Base-by-base conservation (phyloP, 495 filamentous ascomycete genomes). In the Xylaria castorea region DNA sequence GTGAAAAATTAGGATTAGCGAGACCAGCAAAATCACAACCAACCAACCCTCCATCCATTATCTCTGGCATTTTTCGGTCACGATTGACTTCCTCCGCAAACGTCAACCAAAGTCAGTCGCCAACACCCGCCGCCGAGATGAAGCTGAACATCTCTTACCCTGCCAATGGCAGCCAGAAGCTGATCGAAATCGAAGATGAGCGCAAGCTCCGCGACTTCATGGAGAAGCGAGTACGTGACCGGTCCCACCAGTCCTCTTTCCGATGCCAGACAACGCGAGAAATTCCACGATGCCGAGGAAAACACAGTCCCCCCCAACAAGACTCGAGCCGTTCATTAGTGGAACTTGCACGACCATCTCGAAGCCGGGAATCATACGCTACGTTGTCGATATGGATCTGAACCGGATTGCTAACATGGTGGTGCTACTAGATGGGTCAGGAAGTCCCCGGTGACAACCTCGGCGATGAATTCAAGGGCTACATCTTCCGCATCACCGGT, bases 131-230 rank as follows among this genome's bases (percentile, higher is more conserved):
- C 85, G 81, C 66, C 76, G 74, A 78, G 88, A 93, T 93, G 92
- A 93, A 97, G 92, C 89, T 97, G 89, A 97, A 97, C 91, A 95
- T 97, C 87, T 97, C 93, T 85, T 94, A 93, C 89, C 96, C 97
- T 80, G 92, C 94, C 88, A 98, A 98, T 88, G 96, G 96, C 90
- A 93, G 93, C 78, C 96, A 99, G 86, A 99, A 99, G 88, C 90
- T 99, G 77, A 91, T 99, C 87, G 96, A 99, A 81, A 87, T 99
- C 78, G 96, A 98, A 82, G 96, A 99, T 92, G 96, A 99, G 85
- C 94, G 95, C 87, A 87, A 87, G 85, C 75, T 89, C 75, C 82
- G 85, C 78, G 83, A 85, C 81, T 88, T 89, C 82, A 84, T 86
- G 80, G 87, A 88, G 81, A 88, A 88, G 79, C 82, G 82, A 30